Percentiles rank a stretch among this genome's conserved stretches.
Evolutionary conservation across 2,329 filamentous ascomycete species (phyloP).

Genomic region (Mycogone perniciosa): DNA sequence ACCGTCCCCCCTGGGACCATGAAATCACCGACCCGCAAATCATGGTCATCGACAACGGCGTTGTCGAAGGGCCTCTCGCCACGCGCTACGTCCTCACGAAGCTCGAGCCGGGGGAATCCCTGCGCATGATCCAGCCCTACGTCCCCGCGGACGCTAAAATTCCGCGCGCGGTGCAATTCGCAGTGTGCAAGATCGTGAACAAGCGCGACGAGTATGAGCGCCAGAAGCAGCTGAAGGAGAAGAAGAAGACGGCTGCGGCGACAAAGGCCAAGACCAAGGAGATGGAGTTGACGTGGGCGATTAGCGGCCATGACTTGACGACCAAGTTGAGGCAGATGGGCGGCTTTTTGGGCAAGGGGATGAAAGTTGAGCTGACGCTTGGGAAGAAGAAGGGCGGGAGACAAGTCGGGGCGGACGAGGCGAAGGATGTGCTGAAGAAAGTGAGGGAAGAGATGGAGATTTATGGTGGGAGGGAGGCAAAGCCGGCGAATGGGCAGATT

Average conservation of each 20-base stretch:
- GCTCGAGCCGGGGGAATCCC: conserved; percentile 30
- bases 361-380: conserved; percentile 67
- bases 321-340: conserved; percentile 62
- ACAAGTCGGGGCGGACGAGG: conserved; percentile 55
- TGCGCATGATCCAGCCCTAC: conserved; percentile 38
- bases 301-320: conserved; percentile 66
- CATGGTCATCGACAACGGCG: conserved; percentile 36
- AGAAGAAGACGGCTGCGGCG: conserved; percentile 36
- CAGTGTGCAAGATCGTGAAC: conserved; percentile 66
- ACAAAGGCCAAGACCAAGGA: conserved; percentile 54
- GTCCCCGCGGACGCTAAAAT: conserved; percentile 24
- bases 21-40: conserved; percentile 38
- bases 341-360: conserved; percentile 67
- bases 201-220: conserved; percentile 44
- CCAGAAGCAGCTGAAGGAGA: conserved; percentile 37
- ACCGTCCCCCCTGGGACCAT: conserved; percentile 36
- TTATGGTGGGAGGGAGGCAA: conserved; percentile 37
- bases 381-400: conserved; percentile 58
- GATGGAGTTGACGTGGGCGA: conserved; percentile 88
- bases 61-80: conserved; percentile 32
- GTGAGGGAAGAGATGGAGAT: conserved; percentile 31
- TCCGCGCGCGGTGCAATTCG: conserved; percentile 26
- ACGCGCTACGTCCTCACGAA: conserved; percentile 36
- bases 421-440: conserved; percentile 45
- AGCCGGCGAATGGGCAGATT: conserved; percentile 38